Evolutionary conservation across 1,139 yeast genomes (phyloP), one percentile per base, ranked within the genome.

Genomic region (Taphrina pruni): DNA sequence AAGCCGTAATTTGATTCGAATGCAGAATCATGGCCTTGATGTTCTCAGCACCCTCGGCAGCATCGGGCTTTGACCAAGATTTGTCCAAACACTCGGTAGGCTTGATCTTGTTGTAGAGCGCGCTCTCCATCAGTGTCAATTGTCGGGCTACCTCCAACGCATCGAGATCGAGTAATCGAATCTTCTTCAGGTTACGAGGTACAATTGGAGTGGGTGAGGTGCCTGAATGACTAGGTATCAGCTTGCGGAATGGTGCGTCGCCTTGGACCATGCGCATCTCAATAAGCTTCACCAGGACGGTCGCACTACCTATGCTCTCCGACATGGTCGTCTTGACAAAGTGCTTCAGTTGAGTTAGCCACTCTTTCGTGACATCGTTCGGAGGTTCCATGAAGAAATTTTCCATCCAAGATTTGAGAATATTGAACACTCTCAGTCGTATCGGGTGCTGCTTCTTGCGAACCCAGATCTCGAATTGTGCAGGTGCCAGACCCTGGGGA

Each of bases 401-500:
- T 70, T 88, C 90, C 43, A 92, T 81, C 77, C 95, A 83, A 26
- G 85, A 80, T 75, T 87, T 87, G 85, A 92, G 85, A 45, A 89
- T 83, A 72, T 88, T 87, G 72, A 90, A 83, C 6, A 90, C 93
- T 70, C 92, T 82, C 41, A 85, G 76, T 70, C 94, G 84, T 51
- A 90, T 87, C 0, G 93, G 75, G 45, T 72, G 78, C 79, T 82
- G 88, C 75, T 90, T 92, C 75, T 85, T 86, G 54, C 87, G 86
- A 9, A 88, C 84, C 98, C 99, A 94, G 5, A 83, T 79, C 57
- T 87, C 86, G 76, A 90, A 90, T 75, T 92, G 97, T 72, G 89
- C 96, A 73, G 86, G 88, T 69, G 90, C 86, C 72, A 94, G 80
- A 0, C 96, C 97, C 74, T 89, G 97, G 0, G 97, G 97, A 5